Evolutionary conservation across 495 filamentous ascomycete species (phyloP).

Genomic region (Talaromyces adpressus): DNA sequence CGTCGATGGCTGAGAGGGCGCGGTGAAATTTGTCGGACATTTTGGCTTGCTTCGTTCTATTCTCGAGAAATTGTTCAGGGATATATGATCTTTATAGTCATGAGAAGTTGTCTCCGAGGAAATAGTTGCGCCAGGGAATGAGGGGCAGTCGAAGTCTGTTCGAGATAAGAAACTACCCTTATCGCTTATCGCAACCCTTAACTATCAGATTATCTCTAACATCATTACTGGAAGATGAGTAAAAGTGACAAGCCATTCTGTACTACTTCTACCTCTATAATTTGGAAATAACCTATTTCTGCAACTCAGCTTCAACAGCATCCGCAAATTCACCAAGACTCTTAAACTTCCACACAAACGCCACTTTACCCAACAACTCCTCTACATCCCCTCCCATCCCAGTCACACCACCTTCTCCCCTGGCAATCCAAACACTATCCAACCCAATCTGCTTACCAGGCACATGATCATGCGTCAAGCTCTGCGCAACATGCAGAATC

Average conservation of each 20-base stretch:
- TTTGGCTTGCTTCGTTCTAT: not conserved
- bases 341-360: conserved; percentile 54
- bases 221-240: not conserved
- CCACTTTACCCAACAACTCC: conserved; percentile 30
- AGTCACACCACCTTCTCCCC: conserved; percentile 38
- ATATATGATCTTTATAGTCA: not conserved
- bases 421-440: conserved; percentile 62
- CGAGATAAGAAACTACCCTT: not conserved
- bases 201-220: not conserved
- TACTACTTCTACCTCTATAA: not conserved
- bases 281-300: not conserved
- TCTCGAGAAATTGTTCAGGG: no score
- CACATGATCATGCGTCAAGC: conserved; percentile 64
- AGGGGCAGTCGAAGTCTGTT: not conserved
- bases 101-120: not conserved
- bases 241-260: not conserved
- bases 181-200: not conserved
- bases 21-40: conserved; percentile 27
- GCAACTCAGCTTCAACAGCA: conserved; percentile 45
- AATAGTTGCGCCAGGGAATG: not conserved
- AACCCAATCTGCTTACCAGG: conserved; percentile 58
- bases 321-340: conserved; percentile 67
- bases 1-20: conserved; percentile 61
- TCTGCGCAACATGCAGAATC: conserved; percentile 64
- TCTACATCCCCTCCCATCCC: conserved; percentile 34